phyloP scores from a whole-genome alignment of 306 rosid genomes.

The Adenanthera pavonina region DNA sequence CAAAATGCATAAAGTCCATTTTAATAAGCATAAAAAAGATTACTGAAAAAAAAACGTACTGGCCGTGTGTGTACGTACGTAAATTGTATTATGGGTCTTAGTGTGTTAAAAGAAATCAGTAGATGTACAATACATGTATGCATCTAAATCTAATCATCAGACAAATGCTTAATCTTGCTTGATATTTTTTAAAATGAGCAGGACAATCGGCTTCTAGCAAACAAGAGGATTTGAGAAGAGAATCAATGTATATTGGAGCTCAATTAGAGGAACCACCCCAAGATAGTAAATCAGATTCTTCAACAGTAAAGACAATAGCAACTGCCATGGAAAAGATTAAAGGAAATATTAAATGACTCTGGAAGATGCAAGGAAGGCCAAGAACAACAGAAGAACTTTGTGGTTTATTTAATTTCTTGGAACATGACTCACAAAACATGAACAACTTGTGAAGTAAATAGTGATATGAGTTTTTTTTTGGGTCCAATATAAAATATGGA shows the following conservation, averaged over 20 bases:
- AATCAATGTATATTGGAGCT: slow-evolving; percentile 19
- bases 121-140: slow-evolving; percentile 1
- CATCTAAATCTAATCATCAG: slow-evolving; percentile 10
- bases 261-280: slow-evolving; percentile 51
- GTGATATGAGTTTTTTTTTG: no score
- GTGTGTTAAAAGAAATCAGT: background rate
- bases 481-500: no score
- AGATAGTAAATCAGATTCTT: slow-evolving; percentile 29
- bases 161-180: slow-evolving; percentile 20
- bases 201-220: slow-evolving; percentile 51
- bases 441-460: no score
- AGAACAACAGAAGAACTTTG: slow-evolving; percentile 21
- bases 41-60: no score
- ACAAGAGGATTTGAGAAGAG: slow-evolving; percentile 41
- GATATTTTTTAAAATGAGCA: slow-evolving; percentile 41
- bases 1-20: no score
- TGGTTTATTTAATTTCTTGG: no score
- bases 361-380: slow-evolving; percentile 68
- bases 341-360: slow-evolving; percentile 57
- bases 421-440: no score
- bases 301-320: slow-evolving; percentile 27
- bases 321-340: slow-evolving; percentile 35
- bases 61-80: no score
- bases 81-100: no score
- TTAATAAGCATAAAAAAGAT: no score